Evolutionary conservation across 192 early-diverging fungal genomes (phyloP), one percentile per base, ranked within the genome.

Genomic region (Chytriomyces hyalinus): DNA sequence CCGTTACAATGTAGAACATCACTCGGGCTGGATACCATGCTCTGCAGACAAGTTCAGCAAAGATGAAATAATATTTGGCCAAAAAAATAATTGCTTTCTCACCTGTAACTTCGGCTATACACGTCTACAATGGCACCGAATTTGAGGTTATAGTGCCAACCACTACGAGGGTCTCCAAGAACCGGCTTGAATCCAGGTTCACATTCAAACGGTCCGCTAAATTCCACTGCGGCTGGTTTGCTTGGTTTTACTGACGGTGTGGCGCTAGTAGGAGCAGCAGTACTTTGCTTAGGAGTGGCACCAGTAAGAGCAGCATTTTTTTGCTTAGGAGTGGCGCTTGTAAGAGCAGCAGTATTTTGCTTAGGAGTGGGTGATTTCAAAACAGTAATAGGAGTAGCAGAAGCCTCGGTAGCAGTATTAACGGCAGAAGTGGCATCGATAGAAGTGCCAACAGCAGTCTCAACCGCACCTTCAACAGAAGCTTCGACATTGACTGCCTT

Each of bases 61-160:
- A 22, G 20, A 22, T 22, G 13, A 15, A 65, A 65, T 9, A 15
- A 28, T 9, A 4, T n/a, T 60, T 22, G 17, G 22, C 17, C 1
- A 60, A 60, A 60, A 60, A 22, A 60, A 59, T 3, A 13, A 59
- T 15, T n/a, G 20, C 13, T 59, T n/a, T n/a, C 57, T 59, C 1
- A 64, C 62, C 36, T 64, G 24, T 64, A 67, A 26, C 49, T 53
- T 44, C 57, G 50, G 69, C 69, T 67, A 26, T 60, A 60, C 3
- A 44, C 69, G 22, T 71, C 69, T 4, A 71, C 24, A 24, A 24
- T 22, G 8, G 69, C 50, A 57, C 49, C 69, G 17, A 44, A 71
- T 15, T 45, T 20, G 10, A 71, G 50, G 57, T 71, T 71, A 57
- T 44, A 71, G 22, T 71, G 69, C 69, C 69, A 71, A 11, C 69